Percentiles rank a stretch among this genome's conserved stretches.
These are phyloP conservation scores for Chlamydomonas reinhardtii DNA, from an alignment of 163 green algal genomes.

Conservation along the genomic window DNA sequence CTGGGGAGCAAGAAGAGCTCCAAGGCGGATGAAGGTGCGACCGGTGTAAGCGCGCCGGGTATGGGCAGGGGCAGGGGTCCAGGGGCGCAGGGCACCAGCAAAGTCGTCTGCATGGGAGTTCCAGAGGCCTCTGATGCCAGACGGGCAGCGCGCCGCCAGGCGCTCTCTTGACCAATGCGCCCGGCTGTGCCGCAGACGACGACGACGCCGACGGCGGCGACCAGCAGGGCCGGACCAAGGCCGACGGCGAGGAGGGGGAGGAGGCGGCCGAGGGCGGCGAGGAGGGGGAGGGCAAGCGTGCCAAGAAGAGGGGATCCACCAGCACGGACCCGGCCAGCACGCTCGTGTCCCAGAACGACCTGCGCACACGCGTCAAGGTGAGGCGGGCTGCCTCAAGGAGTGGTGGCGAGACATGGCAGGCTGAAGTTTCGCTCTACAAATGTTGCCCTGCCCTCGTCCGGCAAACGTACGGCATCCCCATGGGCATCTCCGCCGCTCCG, in stretches of 20 bases:
- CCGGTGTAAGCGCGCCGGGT: not conserved
- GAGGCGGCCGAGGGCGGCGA: not conserved
- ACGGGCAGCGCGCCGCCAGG: too few species aligned
- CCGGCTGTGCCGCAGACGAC: constrained; percentile 2
- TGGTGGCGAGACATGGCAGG: too few species aligned
- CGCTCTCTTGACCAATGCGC: too few species aligned
- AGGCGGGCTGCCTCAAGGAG: too few species aligned
- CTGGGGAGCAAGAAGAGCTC: not conserved
- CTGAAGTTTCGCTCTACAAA: too few species aligned
- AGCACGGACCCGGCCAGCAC: not conserved
- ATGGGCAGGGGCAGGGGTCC: not conserved
- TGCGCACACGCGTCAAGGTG: not conserved
- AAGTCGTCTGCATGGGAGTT: too few species aligned
- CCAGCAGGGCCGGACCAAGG: not conserved
- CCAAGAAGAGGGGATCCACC: not conserved
- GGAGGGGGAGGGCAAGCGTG: not conserved
- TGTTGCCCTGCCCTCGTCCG: too few species aligned
- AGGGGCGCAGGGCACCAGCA: not conserved
- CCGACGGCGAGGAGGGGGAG: not conserved
- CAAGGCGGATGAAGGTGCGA: not conserved
- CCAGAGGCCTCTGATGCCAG: too few species aligned
- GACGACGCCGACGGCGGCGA: not conserved
- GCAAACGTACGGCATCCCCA: too few species aligned
- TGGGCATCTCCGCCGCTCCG: too few species aligned
- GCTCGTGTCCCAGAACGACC: not conserved